Evolutionary conservation across 768 basidiomycete species (phyloP), one percentile per base, ranked within the genome.

Genomic region (Rhodotorula toruloides): DNA sequence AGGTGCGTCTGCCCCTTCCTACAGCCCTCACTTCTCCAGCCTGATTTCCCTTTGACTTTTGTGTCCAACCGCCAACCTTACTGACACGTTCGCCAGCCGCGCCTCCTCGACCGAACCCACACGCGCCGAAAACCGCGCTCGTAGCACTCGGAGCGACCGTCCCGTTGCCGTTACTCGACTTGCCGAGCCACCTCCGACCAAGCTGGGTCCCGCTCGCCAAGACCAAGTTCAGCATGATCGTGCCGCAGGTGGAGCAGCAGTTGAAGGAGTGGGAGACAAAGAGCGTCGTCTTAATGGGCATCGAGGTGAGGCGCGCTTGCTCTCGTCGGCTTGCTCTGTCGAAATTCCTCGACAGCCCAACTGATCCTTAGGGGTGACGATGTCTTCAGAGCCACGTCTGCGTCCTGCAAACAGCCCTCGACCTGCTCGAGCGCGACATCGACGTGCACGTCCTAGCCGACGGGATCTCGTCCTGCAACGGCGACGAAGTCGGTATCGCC

Each of bases 161-260:
- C 44, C 82, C 85, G 1, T 85, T 84, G 2, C 60, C 66, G 56
- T 80, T 91, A 64, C 69, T 65, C 7, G 53, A 75, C 53, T 40
- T 63, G 34, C 49, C 82, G 83, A 71, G 77, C 82, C 64, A 74
- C 1, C 68, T 76, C 22, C 65, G 75, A n/a, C 74, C 76, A 0
- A 40, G 56, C 4, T 73, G 66, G 50, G 52, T 82, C 46, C 84
- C 85, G 16, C 81, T 84, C 74, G 84, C 86, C 72, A 96, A 96
- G 77, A 84, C 85, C 0, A 82, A 84, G 58, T 96, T 97, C 80
- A 89, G 88, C 2, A 94, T 96, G 92, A 73, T 86, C 60, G 86
- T 85, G 0, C 83, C 86, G 11, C 84, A 89, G 40, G 83, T 93
- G 11, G 77, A 80, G 58, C 65, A 77, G 4, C 67, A 85, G 13